Evolutionary conservation across 192 early-diverging fungal genomes (phyloP).

Genomic region (Globomyces pollinis-pini): DNA sequence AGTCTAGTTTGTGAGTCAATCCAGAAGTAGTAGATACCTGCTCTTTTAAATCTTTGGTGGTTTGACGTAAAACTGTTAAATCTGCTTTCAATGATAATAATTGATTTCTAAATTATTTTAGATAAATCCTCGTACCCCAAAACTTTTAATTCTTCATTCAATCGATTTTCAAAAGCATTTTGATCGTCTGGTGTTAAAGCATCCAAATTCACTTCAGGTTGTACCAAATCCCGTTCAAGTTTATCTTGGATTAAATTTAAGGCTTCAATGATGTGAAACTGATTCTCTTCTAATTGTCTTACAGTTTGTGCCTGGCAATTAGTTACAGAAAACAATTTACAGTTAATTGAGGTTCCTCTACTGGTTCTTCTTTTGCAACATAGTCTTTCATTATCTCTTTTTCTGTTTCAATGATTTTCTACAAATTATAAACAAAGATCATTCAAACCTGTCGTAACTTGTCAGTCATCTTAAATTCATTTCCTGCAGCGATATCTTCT

Average conservation of each 20-base stretch:
- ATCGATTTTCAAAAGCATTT: neutral
- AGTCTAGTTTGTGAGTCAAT: too few relatives aligned
- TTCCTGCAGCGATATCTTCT: slow-evolving; percentile 26
- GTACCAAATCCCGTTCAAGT: slow-evolving; percentile 11
- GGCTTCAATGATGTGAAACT: slow-evolving; percentile 46
- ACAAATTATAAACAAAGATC: neutral
- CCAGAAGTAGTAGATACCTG: too few relatives aligned
- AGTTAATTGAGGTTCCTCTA: neutral
- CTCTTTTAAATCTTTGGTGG: too few relatives aligned
- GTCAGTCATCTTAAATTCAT: slow-evolving; percentile 23
- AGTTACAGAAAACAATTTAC: slow-evolving; percentile 7
- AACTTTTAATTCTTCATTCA: neutral
- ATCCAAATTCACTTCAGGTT: too few relatives aligned
- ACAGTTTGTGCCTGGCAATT: slow-evolving; percentile 10
- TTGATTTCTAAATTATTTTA: too few relatives aligned
- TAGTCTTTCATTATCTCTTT: slow-evolving; percentile 21
- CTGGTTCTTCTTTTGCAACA: slow-evolving; percentile 7
- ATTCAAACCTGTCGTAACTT: slow-evolving; percentile 13
- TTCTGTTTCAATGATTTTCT: slow-evolving; percentile 29
- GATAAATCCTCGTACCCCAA: too few relatives aligned
- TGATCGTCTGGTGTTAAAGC: neutral
- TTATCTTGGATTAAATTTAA: slow-evolving; percentile 33
- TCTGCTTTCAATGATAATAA: too few relatives aligned
- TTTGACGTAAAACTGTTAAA: too few relatives aligned
- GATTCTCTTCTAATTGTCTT: slow-evolving; percentile 34